Conservation (phyloP, 306 rosid genomes). For the Aeschynomene evenia region DNA sequence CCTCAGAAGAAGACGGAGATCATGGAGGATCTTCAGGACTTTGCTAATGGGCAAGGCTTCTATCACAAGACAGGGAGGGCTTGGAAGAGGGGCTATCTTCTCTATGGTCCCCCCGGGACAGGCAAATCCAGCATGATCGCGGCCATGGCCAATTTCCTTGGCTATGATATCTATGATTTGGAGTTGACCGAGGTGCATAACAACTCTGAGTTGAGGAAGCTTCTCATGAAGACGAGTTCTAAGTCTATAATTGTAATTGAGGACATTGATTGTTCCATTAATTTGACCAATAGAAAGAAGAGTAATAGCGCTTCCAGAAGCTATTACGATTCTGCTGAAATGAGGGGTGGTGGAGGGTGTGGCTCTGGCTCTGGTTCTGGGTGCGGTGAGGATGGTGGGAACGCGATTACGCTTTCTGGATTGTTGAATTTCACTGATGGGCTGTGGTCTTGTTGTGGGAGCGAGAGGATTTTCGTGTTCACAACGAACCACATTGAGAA, state of each 20-base stretch:
- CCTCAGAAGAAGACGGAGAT: conserved; percentile 60
- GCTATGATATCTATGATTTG: conserved; percentile 86
- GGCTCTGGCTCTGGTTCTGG: conserved; percentile 31
- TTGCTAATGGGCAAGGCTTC: conserved; percentile 72
- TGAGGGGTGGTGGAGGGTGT: conserved; percentile 33
- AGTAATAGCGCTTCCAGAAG: not conserved
- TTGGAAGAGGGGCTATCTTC: conserved; percentile 91
- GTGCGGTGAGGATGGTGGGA: conserved; percentile 55
- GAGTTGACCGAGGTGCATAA: conserved; percentile 90
- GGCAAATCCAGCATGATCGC: conserved; percentile 98
- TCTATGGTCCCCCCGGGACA: conserved; percentile 92
- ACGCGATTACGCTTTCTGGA: conserved; percentile 83
- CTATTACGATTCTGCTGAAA: conserved; percentile 40
- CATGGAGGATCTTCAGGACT: conserved; percentile 77
- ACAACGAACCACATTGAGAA: conserved; percentile 97
- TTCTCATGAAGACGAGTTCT: conserved; percentile 90
- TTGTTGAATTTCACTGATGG: conserved; percentile 91
- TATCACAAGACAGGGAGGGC: conserved; percentile 91
- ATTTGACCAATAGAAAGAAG: conserved; percentile 56
- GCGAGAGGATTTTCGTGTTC: conserved; percentile 92
- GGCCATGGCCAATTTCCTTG: conserved; percentile 88
- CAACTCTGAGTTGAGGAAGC: conserved; percentile 81
- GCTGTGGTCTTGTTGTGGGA: conserved; percentile 97
- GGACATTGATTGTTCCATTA: conserved; percentile 90
- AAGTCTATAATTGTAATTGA: conserved; percentile 89